Conservation (phyloP, 495 filamentous ascomycete genomes). For the Aspergillus carlsbadensis region DNA sequence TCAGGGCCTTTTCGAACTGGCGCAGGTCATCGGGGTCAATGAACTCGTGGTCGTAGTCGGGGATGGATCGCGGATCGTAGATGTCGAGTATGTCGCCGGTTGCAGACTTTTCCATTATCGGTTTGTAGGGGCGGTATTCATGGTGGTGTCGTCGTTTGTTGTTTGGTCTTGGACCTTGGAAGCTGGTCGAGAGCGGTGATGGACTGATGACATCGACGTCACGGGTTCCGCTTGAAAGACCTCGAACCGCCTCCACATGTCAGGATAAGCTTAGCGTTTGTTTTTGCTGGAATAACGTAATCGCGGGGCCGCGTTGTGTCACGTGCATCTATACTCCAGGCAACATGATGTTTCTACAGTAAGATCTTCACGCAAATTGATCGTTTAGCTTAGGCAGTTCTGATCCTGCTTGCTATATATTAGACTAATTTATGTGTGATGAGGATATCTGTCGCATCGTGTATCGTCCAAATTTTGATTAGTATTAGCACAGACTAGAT, state of each 20-base stretch:
- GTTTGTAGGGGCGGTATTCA: conserved; percentile 20
- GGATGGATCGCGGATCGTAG: conserved; percentile 49
- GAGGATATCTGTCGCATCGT: too few species aligned
- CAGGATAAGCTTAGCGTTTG: not conserved
- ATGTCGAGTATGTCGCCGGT: conserved; percentile 15
- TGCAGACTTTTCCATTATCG: conserved; percentile 39
- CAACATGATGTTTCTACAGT: too few species aligned
- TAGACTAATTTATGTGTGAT: too few species aligned
- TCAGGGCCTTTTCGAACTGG: conserved; percentile 51
- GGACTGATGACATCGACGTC: conserved; percentile 7
- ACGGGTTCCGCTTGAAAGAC: not conserved
- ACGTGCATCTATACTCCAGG: too few species aligned
- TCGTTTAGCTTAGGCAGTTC: too few species aligned
- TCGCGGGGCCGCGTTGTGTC: too few species aligned
- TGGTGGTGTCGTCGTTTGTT: conserved; percentile 16
- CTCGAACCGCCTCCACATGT: not conserved
- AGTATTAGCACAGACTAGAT: too few species aligned
- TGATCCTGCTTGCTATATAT: too few species aligned
- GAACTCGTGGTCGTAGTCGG: conserved; percentile 67
- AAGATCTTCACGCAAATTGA: too few species aligned
- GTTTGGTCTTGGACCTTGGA: not conserved
- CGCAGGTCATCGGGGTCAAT: conserved; percentile 53
- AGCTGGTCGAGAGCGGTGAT: not conserved
- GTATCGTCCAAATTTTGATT: too few species aligned
- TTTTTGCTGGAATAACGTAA: too few species aligned